Base-by-base conservation (phyloP, 257 asterid species). In the Voacanga thouarsii region DNA sequence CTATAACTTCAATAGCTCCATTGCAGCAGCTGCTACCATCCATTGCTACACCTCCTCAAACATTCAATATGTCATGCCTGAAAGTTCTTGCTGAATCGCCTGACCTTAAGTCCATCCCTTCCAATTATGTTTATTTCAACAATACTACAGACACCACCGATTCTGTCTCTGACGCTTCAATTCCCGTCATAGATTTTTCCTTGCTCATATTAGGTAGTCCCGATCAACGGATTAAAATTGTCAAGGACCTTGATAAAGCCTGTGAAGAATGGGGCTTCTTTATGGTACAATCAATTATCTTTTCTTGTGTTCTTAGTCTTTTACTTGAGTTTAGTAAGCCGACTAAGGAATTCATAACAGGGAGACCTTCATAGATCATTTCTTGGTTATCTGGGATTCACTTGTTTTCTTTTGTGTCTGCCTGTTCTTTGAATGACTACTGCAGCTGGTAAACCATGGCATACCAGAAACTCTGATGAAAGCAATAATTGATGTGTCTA, bases 181-280 rank as follows among this genome's bases (percentile, higher is more conserved):
- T 88, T 51, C 92, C 92, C 10, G 55, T 75, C 80, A 39, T 89
- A 2, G 89, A 89, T 71, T 85, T 78, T 60, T 89, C 90, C 12
- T 74, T 79, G 23, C 86, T 86, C 50, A 15, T 72, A 50, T 77
- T 85, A 19, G 71, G 51, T 65, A 61, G 70, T 57, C 77, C 83
- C 12, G 74, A 81, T 18, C 80, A 83, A 66, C 87, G 86, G 43
- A 71, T 76, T 75, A 45, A 74, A 75, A 72, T 9, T 7, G 82
- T 88, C 66, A 71, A 11, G 33, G 80, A 83, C 7, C 86, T 86
- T 41, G 82, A 78, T 57, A 44, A 21, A 44, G 90, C 89, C 5
- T 86, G 92, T 30, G 79, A 82, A 37, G 84, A 88, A 1, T 86
- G 92, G 92, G 90, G 92, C 19, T 86, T 88, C 84, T 88, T 88